Percentiles rank a stretch among this genome's conserved stretches.
Evolutionary conservation across 768 basidiomycete genomes (phyloP).

Genomic region (Vararia minispora): DNA sequence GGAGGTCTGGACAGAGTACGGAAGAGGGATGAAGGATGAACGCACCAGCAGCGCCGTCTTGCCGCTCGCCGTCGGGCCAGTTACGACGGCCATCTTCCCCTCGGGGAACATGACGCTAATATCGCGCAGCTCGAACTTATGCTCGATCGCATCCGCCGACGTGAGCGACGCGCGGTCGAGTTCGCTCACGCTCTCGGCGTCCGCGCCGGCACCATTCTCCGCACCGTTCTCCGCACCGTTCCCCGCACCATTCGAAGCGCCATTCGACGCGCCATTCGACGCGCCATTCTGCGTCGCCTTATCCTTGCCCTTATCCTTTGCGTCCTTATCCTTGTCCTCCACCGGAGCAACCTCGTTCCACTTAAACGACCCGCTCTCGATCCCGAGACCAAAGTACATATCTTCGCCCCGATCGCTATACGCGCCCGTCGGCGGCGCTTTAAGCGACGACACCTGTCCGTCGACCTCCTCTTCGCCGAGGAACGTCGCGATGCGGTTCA

Average conservation of each 20-base stretch:
- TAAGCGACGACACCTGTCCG: conserved; percentile 47
- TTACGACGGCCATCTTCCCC: conserved; percentile 57
- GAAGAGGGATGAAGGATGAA: neutral
- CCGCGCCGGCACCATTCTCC: conserved; percentile 2
- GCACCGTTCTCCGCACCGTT: conserved; percentile 2
- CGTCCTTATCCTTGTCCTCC: conserved; percentile 23
- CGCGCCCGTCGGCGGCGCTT: conserved; percentile 21
- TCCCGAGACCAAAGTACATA: conserved; percentile 29
- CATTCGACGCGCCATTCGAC: neutral
- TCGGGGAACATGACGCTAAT: conserved; percentile 62
- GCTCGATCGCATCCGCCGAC: conserved; percentile 22
- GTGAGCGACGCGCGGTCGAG: conserved; percentile 14
- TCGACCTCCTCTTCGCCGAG: conserved; percentile 53
- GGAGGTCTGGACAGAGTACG: neutral
- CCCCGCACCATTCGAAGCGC: conserved; percentile 6
- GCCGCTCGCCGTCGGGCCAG: conserved; percentile 72
- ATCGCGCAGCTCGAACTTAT: conserved; percentile 57
- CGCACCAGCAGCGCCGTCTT: conserved; percentile 70
- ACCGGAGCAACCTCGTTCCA: conserved; percentile 49
- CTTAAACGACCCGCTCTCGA: conserved; percentile 39
- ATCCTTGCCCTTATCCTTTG: conserved; percentile 16
- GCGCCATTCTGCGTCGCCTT: conserved; percentile 10
- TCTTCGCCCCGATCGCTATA: conserved; percentile 15
- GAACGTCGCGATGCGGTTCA: conserved; percentile 50
- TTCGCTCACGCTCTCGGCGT: conserved; percentile 14